Evolutionary conservation across 352 stramenopile genomes (phyloP).

Genomic region (Pythium pectinolyticum): DNA sequence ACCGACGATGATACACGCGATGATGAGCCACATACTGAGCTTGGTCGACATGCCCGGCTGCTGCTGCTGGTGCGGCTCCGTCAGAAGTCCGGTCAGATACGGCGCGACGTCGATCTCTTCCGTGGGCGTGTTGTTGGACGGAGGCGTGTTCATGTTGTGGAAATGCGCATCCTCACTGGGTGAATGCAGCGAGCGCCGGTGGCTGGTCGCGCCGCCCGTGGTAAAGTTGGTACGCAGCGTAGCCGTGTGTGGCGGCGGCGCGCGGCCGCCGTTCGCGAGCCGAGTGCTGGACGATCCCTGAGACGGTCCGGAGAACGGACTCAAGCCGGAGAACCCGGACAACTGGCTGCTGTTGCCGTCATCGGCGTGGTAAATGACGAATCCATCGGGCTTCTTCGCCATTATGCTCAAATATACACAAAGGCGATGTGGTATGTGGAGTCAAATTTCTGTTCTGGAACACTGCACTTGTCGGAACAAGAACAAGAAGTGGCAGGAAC

Average conservation of each 20-base stretch:
- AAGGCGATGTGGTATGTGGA: too few relatives aligned
- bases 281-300: constrained; percentile 23
- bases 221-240: constrained; percentile 75
- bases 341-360: constrained; percentile 32
- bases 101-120: too few relatives aligned
- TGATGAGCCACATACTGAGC: constrained; percentile 51
- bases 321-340: constrained; percentile 28
- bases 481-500: too few relatives aligned
- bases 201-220: constrained; percentile 30
- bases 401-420: too few relatives aligned
- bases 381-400: constrained; percentile 26
- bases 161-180: constrained; percentile 43
- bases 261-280: constrained; percentile 28
- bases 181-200: constrained; percentile 32
- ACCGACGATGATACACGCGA: constrained; percentile 48
- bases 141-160: constrained; percentile 55
- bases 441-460: neutral
- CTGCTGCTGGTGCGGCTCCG: constrained; percentile 36
- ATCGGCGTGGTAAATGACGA: constrained; percentile 27
- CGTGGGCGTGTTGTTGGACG: constrained; percentile 6
- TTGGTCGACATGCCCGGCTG: constrained; percentile 31
- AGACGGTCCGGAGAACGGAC: constrained; percentile 22
- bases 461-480: neutral
- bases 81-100: constrained; percentile 30
- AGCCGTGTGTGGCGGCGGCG: constrained; percentile 47